phyloP scores from a whole-genome alignment of 2,329 filamentous ascomycete species.

The Helotiales sp. region DNA sequence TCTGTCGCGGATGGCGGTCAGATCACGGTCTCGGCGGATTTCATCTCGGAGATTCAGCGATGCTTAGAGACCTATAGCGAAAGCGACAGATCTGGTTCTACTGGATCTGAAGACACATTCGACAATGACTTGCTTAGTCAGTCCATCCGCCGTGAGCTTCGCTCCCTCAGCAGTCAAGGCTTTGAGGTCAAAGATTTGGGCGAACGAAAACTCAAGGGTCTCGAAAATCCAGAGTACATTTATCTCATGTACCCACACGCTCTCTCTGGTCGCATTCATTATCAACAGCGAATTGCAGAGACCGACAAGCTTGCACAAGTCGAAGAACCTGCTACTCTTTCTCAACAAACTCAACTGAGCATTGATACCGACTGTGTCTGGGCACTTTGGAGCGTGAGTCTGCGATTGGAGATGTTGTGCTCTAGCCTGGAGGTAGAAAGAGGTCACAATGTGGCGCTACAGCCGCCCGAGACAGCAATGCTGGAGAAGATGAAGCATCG shows the following conservation, averaged over 20 bases:
- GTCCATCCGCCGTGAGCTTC: conserved; percentile 84
- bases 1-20: conserved; percentile 95
- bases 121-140: conserved; percentile 76
- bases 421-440: conserved; percentile 78
- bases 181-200: conserved; percentile 98
- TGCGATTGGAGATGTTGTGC: conserved; percentile 92
- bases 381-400: conserved; percentile 85
- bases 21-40: conserved; percentile 95
- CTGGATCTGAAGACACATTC: conserved; percentile 74
- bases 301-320: conserved; percentile 49
- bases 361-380: conserved; percentile 81
- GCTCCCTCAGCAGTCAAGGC: conserved; percentile 85
- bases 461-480: conserved; percentile 81
- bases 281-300: conserved; percentile 53
- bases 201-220: conserved; percentile 91
- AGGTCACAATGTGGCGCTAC: conserved; percentile 58
- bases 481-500: conserved; percentile 74
- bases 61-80: conserved; percentile 90
- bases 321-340: conserved; percentile 61
- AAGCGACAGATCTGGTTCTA: conserved; percentile 71
- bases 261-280: conserved; percentile 77
- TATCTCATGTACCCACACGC: conserved; percentile 95
- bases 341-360: conserved; percentile 67
- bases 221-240: conserved; percentile 95
- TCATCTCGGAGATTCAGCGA: conserved; percentile 93